Conservation (phyloP, 768 basidiomycete species). For the Podaxis mareebaensis region DNA sequence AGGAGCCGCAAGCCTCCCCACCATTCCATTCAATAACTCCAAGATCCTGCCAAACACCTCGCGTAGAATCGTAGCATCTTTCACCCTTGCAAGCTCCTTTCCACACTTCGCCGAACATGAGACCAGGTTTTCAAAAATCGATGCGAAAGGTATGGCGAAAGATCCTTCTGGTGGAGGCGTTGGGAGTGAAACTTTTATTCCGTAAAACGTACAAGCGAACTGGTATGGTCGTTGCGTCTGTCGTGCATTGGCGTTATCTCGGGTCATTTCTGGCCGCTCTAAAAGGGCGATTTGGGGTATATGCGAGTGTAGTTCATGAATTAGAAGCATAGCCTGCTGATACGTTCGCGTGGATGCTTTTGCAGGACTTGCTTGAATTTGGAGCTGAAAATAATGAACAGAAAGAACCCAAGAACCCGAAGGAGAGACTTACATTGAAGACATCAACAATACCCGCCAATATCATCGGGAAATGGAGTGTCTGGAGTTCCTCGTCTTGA, state of each 20-base stretch:
- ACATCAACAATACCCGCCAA: conserved; percentile 69
- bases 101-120: conserved; percentile 49
- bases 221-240: conserved; percentile 42
- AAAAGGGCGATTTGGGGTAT: conserved; percentile 51
- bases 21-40: conserved; percentile 50
- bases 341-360: conserved; percentile 33
- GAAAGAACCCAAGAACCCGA: conserved; percentile 1
- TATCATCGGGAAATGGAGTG: conserved; percentile 77
- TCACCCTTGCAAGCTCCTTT: conserved; percentile 31
- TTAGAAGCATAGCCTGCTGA: conserved; percentile 46
- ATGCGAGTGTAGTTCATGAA: conserved; percentile 53
- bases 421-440: conserved; percentile 51
- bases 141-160: conserved; percentile 50
- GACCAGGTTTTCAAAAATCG: conserved; percentile 56
- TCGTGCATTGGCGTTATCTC: conserved; percentile 32
- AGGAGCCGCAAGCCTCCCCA: conserved; percentile 41
- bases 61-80: conserved; percentile 34
- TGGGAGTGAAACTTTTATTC: conserved; percentile 30
- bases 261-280: conserved; percentile 48
- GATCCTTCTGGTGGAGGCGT: conserved; percentile 24
- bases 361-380: conserved; percentile 35
- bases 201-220: conserved; percentile 66
- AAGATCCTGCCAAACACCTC: conserved; percentile 56
- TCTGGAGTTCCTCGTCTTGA: conserved; percentile 87
- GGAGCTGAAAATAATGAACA: conserved; percentile 27